Evolutionary conservation across 257 asterid genomes (phyloP).

Genomic region (Ophiorrhiza pumila): DNA sequence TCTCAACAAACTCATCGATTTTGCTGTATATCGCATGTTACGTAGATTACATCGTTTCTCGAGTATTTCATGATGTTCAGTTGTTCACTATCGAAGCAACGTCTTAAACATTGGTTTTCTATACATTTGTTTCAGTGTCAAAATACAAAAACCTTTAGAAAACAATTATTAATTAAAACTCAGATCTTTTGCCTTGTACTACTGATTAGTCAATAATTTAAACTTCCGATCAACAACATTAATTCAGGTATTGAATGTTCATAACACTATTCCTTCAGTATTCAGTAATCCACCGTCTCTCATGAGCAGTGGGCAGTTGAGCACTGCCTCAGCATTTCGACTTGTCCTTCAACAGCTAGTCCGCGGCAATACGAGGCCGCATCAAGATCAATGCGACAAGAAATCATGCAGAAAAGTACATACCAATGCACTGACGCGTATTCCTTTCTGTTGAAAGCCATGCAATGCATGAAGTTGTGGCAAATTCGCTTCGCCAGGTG

Average conservation of each 20-base stretch:
- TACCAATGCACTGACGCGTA: not conserved
- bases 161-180: not conserved
- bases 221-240: not conserved
- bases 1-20: not conserved
- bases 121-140: not conserved
- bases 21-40: not conserved
- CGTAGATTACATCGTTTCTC: too few relatives aligned
- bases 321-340: not conserved
- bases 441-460: not conserved
- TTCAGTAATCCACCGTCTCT: too few relatives aligned
- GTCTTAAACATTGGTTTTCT: too few relatives aligned
- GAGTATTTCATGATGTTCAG: too few relatives aligned
- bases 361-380: not conserved
- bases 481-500: not conserved
- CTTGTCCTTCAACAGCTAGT: not conserved
- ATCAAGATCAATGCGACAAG: slow-evolving; percentile 3
- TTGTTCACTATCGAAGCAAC: not conserved
- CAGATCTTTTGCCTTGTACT: not conserved
- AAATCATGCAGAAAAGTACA: slow-evolving; percentile 14
- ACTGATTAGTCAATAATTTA: not conserved
- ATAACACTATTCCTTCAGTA: not conserved
- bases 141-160: not conserved
- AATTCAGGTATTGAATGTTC: not conserved
- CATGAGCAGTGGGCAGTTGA: not conserved
- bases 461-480: not conserved